A percentile compares a stretch with the other conserved stretches of the same genome.
Conservation (phyloP, 2,329 filamentous ascomycete species). For the Sarocladium oryzae region DNA sequence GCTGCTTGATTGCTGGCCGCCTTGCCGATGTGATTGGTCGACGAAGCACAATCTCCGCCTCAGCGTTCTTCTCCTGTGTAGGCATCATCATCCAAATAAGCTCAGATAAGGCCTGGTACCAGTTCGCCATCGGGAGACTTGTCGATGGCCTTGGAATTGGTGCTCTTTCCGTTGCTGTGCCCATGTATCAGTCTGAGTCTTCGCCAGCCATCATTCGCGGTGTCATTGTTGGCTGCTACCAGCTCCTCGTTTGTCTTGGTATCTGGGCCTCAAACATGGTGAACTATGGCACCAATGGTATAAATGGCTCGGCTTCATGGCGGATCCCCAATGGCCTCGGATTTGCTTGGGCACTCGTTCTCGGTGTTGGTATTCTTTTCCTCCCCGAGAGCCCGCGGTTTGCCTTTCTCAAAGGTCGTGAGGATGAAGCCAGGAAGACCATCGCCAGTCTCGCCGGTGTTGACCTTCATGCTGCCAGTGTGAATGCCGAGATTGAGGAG, state of each 20-base stretch:
- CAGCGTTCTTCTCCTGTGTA: conserved; percentile 56
- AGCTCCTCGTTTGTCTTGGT: conserved; percentile 63
- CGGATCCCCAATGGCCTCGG: conserved; percentile 54
- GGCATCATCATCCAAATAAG: conserved; percentile 60
- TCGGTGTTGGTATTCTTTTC: conserved; percentile 43
- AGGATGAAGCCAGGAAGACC: conserved; percentile 40
- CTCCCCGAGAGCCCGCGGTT: conserved; percentile 50
- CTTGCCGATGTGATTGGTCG: conserved; percentile 57
- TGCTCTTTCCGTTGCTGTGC: conserved; percentile 55
- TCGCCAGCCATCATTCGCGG: conserved; percentile 59
- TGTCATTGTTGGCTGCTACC: conserved; percentile 57
- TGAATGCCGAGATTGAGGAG: conserved; percentile 43
- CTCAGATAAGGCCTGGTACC: conserved; percentile 50
- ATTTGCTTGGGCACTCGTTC: conserved; percentile 47
- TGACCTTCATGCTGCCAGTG: conserved; percentile 28
- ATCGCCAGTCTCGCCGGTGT: conserved; percentile 42
- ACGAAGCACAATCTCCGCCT: conserved; percentile 53
- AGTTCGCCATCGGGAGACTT: conserved; percentile 58
- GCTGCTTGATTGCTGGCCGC: conserved; percentile 51
- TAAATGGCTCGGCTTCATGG: conserved; percentile 47
- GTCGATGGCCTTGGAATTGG: conserved; percentile 63
- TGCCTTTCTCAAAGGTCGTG: conserved; percentile 39
- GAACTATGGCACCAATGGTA: conserved; percentile 53
- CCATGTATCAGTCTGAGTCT: conserved; percentile 64
- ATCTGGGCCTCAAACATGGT: conserved; percentile 54